These are phyloP conservation scores for Pistacia vera DNA, from an alignment of 345 rosid species.

Conservation along the genomic window DNA sequence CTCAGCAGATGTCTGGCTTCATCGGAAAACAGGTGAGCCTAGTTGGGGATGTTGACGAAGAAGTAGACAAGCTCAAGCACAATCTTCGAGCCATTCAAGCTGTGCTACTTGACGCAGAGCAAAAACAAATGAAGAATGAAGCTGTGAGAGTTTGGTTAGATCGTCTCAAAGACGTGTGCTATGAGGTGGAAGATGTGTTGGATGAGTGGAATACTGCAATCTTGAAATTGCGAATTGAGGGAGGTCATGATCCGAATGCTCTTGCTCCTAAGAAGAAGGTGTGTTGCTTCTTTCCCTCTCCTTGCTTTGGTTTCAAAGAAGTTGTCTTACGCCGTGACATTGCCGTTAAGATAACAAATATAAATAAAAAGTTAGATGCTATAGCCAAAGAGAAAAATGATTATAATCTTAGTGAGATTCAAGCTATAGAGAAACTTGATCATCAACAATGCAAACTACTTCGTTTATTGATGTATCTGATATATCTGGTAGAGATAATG, in stretches of 20 bases:
- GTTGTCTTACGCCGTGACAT: not conserved
- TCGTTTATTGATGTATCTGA: no score
- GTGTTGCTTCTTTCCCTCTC: not conserved
- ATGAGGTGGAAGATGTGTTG: not conserved
- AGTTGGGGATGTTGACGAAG: not conserved
- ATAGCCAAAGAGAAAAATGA: not conserved
- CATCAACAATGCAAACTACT: not conserved
- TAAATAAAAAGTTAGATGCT: not conserved
- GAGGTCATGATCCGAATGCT: not conserved
- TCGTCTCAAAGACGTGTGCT: not conserved
- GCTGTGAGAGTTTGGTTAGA: not conserved
- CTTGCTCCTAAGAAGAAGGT: not conserved
- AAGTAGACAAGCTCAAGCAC: not conserved
- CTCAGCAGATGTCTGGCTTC: no score
- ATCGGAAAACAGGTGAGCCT: not conserved
- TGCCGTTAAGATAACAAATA: not conserved
- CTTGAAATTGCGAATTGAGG: not conserved
- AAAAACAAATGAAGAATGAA: not conserved
- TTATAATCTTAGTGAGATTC: not conserved
- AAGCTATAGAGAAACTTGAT: no score
- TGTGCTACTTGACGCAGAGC: not conserved
- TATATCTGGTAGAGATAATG: not conserved
- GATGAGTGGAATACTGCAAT: constrained; percentile 3
- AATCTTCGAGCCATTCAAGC: constrained; percentile 1
- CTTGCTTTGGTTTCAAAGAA: not conserved